Percentiles rank a stretch among this genome's conserved stretches.
Evolutionary conservation across 2,329 filamentous ascomycete species (phyloP).

Genomic region (Chaetomium globosum): DNA sequence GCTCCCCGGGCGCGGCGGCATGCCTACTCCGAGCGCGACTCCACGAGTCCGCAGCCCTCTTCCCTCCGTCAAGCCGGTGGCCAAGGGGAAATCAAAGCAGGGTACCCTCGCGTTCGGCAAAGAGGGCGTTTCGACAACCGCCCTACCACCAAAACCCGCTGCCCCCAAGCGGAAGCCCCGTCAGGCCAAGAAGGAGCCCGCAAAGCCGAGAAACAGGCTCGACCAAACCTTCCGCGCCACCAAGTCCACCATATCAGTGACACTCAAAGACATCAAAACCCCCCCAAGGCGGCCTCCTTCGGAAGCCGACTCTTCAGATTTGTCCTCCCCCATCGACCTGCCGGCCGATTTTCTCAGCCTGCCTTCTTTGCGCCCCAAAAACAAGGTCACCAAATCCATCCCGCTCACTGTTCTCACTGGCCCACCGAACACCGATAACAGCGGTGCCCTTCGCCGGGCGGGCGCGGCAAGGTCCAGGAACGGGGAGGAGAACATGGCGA

Average conservation of each 20-base stretch:
- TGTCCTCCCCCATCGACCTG: constrained; percentile 35
- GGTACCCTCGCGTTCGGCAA: constrained; percentile 52
- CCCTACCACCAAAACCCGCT: constrained; percentile 23
- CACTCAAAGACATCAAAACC: constrained; percentile 34
- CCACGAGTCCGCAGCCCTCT: constrained; percentile 51
- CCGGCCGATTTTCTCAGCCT: constrained; percentile 30
- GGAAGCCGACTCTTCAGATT: constrained; percentile 34
- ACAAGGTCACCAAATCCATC: constrained; percentile 33
- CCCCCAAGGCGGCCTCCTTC: constrained; percentile 19
- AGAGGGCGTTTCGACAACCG: constrained; percentile 38
- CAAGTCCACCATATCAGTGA: background rate
- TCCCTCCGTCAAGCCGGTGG: constrained; percentile 44
- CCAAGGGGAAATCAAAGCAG: constrained; percentile 52
- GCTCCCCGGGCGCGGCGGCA: constrained; percentile 51
- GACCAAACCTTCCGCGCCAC: constrained; percentile 47
- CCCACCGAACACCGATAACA: constrained; percentile 1
- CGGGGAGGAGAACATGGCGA: background rate
- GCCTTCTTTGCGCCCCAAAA: constrained; percentile 36
- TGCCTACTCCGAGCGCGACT: constrained; percentile 62
- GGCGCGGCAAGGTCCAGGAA: background rate
- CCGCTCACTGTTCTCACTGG: constrained; percentile 20
- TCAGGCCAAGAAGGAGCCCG: constrained; percentile 41
- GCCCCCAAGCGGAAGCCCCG: constrained; percentile 41
- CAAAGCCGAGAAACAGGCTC: constrained; percentile 45
- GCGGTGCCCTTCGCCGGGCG: background rate